These are phyloP conservation scores for Lasiodiplodia citricola DNA, from an alignment of 2,329 filamentous ascomycete genomes.

Conservation along the genomic window DNA sequence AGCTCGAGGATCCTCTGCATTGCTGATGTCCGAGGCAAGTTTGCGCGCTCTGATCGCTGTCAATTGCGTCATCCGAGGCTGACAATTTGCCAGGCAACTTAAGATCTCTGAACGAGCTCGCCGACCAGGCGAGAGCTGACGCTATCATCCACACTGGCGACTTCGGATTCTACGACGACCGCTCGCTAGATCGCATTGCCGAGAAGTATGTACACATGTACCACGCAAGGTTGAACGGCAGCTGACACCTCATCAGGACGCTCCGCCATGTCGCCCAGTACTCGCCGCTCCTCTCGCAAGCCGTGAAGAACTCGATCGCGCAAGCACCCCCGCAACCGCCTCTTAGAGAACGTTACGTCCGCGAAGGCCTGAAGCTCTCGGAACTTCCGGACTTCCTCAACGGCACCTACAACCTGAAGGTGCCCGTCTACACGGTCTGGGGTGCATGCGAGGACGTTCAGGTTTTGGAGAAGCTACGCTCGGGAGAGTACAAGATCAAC, in stretches of 20 bases:
- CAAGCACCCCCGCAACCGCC: constrained; percentile 67
- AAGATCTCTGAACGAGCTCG: constrained; percentile 92
- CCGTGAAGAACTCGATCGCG: constrained; percentile 70
- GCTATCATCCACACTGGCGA: constrained; percentile 99
- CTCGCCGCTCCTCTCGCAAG: constrained; percentile 87
- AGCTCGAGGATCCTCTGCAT: constrained; percentile 57
- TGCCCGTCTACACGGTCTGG: constrained; percentile 99
- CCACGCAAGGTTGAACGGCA: constrained; percentile 29
- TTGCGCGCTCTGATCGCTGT: not conserved
- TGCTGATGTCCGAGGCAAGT: constrained; percentile 58
- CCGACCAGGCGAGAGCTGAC: constrained; percentile 91
- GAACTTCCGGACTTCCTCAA: constrained; percentile 88
- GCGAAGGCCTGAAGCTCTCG: constrained; percentile 85
- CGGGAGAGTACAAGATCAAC: constrained; percentile 95
- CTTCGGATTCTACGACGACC: constrained; percentile 98
- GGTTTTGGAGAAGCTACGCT: constrained; percentile 95
- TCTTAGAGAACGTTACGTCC: constrained; percentile 83
- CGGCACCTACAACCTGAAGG: constrained; percentile 87
- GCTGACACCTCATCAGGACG: constrained; percentile 64
- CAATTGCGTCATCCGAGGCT: constrained; percentile 13
- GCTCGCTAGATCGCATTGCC: constrained; percentile 93
- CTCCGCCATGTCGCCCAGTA: constrained; percentile 99
- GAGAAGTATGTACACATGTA: constrained; percentile 75
- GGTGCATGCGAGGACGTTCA: constrained; percentile 98
- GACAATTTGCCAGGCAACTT: constrained; percentile 73